Conservation (phyloP, 257 asterid species). For the Verbascum thapsus region DNA sequence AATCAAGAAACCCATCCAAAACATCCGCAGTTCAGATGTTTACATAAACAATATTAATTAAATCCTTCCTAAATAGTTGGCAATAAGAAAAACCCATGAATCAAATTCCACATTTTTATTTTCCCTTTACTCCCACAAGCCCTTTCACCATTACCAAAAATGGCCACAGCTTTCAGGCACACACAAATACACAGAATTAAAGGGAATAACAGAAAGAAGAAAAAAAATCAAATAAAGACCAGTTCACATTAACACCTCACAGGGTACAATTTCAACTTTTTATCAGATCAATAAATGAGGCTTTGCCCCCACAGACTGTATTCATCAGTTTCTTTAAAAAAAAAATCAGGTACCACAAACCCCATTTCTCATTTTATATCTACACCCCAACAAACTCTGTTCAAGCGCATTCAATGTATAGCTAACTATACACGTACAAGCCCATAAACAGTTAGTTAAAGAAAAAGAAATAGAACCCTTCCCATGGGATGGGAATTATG, state of each 20-base stretch:
- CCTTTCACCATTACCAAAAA: not conserved
- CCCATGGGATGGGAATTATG: slow-evolving; percentile 19
- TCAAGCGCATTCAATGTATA: not conserved
- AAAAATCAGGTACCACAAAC: slow-evolving; percentile 10
- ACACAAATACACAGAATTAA: slow-evolving; percentile 13
- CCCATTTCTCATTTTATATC: not conserved
- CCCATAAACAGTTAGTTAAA: slow-evolving; percentile 19
- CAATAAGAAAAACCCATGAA: slow-evolving; percentile 19
- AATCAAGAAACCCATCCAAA: not conserved
- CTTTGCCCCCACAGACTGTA: slow-evolving; percentile 24
- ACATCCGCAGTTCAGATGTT: slow-evolving; percentile 19
- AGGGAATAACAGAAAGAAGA: too few relatives aligned
- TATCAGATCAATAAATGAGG: slow-evolving; percentile 38
- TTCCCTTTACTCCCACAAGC: slow-evolving; percentile 27
- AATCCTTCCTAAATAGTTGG: not conserved
- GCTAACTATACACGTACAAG: slow-evolving; percentile 10
- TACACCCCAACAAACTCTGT: too few relatives aligned
- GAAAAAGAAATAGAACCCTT: slow-evolving; percentile 1
- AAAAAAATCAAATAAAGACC: not conserved
- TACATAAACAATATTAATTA: slow-evolving; percentile 17
- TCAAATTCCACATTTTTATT: slow-evolving; percentile 10
- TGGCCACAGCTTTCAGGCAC: not conserved
- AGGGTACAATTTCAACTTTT: slow-evolving; percentile 20
- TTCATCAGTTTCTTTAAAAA: slow-evolving; percentile 24
- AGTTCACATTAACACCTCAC: slow-evolving; percentile 32